phyloP scores from a whole-genome alignment of 2,329 filamentous ascomycete species.

The Ramularia endophylla region DNA sequence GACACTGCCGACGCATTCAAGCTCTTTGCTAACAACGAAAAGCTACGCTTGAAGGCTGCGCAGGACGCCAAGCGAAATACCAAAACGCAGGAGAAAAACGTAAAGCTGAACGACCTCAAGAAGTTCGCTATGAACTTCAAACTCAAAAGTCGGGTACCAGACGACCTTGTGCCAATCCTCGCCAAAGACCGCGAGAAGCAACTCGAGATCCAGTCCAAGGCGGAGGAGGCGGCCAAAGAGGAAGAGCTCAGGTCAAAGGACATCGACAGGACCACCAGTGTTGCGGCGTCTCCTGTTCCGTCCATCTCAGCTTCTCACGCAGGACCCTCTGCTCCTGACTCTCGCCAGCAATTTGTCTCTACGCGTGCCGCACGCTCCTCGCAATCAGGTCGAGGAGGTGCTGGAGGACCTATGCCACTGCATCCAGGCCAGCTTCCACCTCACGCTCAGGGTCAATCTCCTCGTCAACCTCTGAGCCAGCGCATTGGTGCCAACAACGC shows the following conservation, averaged over 20 bases:
- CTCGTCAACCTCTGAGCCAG: constrained; percentile 15
- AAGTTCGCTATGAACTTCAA: constrained; percentile 95
- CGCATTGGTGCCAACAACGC: constrained; percentile 11
- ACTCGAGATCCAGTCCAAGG: constrained; percentile 84
- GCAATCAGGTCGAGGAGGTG: constrained; percentile 6
- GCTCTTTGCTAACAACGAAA: constrained; percentile 57
- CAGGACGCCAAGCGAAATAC: constrained; percentile 51
- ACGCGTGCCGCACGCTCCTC: constrained; percentile 4
- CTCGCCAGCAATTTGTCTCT: background rate
- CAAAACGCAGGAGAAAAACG: constrained; percentile 69
- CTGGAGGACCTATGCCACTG: background rate
- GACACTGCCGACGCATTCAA: constrained; percentile 59
- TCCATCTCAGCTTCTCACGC: constrained; percentile 5
- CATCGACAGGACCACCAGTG: constrained; percentile 18
- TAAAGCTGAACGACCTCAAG: constrained; percentile 89
- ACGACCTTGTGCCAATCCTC: constrained; percentile 87
- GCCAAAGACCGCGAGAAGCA: constrained; percentile 96
- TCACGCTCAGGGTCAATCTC: constrained; percentile 8
- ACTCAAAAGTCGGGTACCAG: constrained; percentile 83
- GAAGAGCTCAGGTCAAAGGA: constrained; percentile 43
- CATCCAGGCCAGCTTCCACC: constrained; percentile 1
- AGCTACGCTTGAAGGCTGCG: constrained; percentile 51
- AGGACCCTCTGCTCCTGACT: constrained; percentile 1
- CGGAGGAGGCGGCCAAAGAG: constrained; percentile 65
- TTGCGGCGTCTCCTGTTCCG: constrained; percentile 18